Evolutionary conservation across 2,329 filamentous ascomycete genomes (phyloP), one percentile per base, ranked within the genome.

Genomic region (Monosporascus sp.): DNA sequence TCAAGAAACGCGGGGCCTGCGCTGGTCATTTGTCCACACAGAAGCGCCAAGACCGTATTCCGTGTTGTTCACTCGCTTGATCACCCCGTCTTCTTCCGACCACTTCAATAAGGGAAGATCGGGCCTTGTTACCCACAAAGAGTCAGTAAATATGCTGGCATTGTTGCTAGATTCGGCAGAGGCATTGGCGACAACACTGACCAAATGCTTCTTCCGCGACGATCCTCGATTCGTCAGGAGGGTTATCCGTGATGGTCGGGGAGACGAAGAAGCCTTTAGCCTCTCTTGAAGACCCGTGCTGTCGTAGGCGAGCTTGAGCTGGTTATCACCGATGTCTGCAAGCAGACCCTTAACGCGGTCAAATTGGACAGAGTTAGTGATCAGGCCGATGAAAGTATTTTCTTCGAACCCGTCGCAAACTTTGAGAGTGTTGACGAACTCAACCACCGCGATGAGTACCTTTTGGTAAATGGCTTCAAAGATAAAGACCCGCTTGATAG

Each of bases 401-500:
- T 52, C 52, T 5, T 51, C 53, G n/a, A 55, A n/a, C 27, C 27
- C 27, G 27, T 31, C 27, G 19, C 50, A 48, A 4, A 56, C 37
- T 46, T 54, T 57, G 6, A 55, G 38, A 7, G 51, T 67, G 48
- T 50, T 37, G 35, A 52, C 38, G 24, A 47, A 49, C 56, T 69
- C 71, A 56, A 70, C 76, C 72, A 77, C 72, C 16, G 68, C 74
- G 55, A 71, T 58, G 16, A 75, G 63, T 58, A 78, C 76, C 19
- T 69, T 60, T 20, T 73, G 63, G 59, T 78, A 78, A 58, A 80
- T 75, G 26, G 68, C 65, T 55, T 77, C 65, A 64, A 85, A 80
- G 40, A 85, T 77, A 68, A 84, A 86, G 50, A 83, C 67, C 5
- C 78, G 72, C 61, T 78, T 79, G n/a, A 70, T 73, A 9, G 72